These are phyloP conservation scores for Thamnidium elegans DNA, from an alignment of 192 early-diverging fungal species.

Conservation along the genomic window DNA sequence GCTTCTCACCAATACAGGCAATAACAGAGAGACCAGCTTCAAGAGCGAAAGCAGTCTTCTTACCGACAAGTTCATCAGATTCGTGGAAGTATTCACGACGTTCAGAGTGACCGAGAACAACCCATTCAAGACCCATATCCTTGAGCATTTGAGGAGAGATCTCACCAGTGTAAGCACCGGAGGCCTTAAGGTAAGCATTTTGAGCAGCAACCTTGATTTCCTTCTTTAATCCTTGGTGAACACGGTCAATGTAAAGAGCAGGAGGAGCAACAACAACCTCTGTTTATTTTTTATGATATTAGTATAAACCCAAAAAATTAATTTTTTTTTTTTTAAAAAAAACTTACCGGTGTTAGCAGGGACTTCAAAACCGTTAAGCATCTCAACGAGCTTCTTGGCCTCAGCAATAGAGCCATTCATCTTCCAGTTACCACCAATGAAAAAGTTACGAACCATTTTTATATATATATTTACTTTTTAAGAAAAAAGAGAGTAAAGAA, in stretches of 20 bases:
- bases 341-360: conserved; percentile 69
- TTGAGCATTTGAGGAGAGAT: conserved; percentile 93
- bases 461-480: not conserved
- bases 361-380: conserved; percentile 73
- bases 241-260: conserved; percentile 82
- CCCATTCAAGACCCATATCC: conserved; percentile 94
- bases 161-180: conserved; percentile 98
- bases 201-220: conserved; percentile 93
- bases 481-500: not conserved
- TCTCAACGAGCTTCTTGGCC: conserved; percentile 70
- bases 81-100: conserved; percentile 92
- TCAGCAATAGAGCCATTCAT: conserved; percentile 89
- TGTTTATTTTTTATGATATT: conserved; percentile 28
- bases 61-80: conserved; percentile 82
- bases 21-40: conserved; percentile 88
- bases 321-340: conserved; percentile 1
- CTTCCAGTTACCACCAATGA: conserved; percentile 93
- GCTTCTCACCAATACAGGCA: conserved; percentile 94
- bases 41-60: conserved; percentile 88
- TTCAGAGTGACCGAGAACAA: conserved; percentile 98
- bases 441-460: conserved; percentile 76
- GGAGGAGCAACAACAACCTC: conserved; percentile 98
- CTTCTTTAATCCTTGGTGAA: conserved; percentile 71
- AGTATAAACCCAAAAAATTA: not conserved
- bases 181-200: conserved; percentile 84